Evolutionary conservation across 2,329 filamentous ascomycete species (phyloP).

Genomic region (Claviceps maximensis): DNA sequence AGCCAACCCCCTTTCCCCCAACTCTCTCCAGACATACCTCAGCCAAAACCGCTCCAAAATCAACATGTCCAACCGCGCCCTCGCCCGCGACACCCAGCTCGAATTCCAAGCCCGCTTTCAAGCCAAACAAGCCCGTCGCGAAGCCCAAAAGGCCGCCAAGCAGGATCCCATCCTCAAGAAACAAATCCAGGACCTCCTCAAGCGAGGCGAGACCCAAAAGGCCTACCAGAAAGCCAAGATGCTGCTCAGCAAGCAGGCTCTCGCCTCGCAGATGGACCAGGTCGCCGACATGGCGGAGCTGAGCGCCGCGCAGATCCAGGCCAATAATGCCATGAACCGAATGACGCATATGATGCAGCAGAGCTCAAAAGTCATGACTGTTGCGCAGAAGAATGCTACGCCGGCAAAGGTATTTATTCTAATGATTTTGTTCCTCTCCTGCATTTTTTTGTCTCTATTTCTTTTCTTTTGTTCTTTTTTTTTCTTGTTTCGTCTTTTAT

Average conservation of each 20-base stretch:
- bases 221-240: slow-evolving; percentile 51
- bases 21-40: too few relatives aligned
- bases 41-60: too few relatives aligned
- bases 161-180: slow-evolving; percentile 48
- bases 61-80: slow-evolving; percentile 46
- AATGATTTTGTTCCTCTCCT: too few relatives aligned
- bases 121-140: slow-evolving; percentile 47
- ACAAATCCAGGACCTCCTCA: slow-evolving; percentile 49
- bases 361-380: slow-evolving; percentile 44
- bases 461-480: background rate
- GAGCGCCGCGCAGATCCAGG: slow-evolving; percentile 47
- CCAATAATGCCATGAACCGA: slow-evolving; percentile 51
- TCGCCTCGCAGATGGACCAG: slow-evolving; percentile 50
- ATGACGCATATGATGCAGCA: slow-evolving; percentile 52
- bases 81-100: slow-evolving; percentile 47
- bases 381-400: slow-evolving; percentile 44
- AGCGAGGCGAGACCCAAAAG: slow-evolving; percentile 50
- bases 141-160: slow-evolving; percentile 47
- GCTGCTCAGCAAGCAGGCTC: slow-evolving; percentile 46
- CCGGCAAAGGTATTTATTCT: slow-evolving; percentile 43
- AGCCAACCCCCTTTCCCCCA: too few relatives aligned
- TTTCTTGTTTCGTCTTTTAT: too few relatives aligned
- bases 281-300: slow-evolving; percentile 52
- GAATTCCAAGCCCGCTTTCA: slow-evolving; percentile 52
- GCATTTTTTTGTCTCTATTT: slow-evolving; percentile 1